Conservation (phyloP, 2,329 filamentous ascomycete genomes). For the Diaporthe amygdali region DNA sequence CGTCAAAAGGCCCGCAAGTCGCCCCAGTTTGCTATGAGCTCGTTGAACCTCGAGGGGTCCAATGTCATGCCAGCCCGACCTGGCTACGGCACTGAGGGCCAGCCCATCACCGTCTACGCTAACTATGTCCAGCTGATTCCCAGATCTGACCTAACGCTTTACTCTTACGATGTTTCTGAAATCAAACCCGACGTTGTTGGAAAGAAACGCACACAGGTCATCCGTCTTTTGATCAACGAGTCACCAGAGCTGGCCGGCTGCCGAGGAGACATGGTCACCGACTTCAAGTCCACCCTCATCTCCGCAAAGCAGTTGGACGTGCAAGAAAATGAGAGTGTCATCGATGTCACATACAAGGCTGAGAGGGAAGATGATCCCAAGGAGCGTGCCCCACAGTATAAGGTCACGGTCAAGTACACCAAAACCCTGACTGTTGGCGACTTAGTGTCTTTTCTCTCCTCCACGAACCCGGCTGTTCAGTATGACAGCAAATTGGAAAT, state of each 20-base stretch:
- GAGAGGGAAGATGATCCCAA: constrained; percentile 37
- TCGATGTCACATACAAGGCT: constrained; percentile 31
- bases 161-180: constrained; percentile 29
- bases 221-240: constrained; percentile 32
- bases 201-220: constrained; percentile 28
- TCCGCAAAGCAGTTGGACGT: constrained; percentile 30
- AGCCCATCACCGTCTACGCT: constrained; percentile 29
- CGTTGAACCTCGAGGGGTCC: not conserved
- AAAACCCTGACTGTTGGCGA: constrained; percentile 31
- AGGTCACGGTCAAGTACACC: constrained; percentile 30
- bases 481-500: constrained; percentile 42
- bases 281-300: constrained; percentile 40
- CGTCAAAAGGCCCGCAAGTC: constrained; percentile 20
- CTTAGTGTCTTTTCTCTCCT: constrained; percentile 34
- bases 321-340: not conserved
- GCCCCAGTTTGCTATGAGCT: not conserved
- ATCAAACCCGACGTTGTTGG: constrained; percentile 25
- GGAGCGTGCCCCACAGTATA: constrained; percentile 26
- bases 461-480: constrained; percentile 28
- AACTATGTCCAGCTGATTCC: constrained; percentile 32
- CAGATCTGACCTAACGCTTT: constrained; percentile 24
- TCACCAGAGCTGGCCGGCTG: constrained; percentile 23
- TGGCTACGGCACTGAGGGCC: constrained; percentile 29
- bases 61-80: constrained; percentile 28
- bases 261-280: constrained; percentile 35